Evolutionary conservation across 805 yeast species (phyloP).

Genomic region (Zygoascus tannicola): DNA sequence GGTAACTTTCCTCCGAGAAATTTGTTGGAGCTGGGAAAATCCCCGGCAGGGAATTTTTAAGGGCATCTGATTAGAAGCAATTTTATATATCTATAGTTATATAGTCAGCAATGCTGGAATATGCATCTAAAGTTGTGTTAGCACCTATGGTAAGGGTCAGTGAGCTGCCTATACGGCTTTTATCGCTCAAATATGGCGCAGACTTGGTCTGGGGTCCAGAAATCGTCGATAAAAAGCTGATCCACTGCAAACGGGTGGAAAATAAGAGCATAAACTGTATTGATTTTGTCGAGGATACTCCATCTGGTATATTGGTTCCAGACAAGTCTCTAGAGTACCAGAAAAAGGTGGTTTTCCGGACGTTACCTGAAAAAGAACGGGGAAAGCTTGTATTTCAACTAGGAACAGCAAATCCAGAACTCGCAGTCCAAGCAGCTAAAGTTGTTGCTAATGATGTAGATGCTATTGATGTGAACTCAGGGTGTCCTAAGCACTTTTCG

Average conservation of each 20-base stretch:
- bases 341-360: constrained; percentile 57
- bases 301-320: constrained; percentile 3
- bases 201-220: constrained; percentile 97
- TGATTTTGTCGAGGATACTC: constrained; percentile 22
- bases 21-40: too few species aligned
- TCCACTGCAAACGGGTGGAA: constrained; percentile 55
- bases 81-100: too few species aligned
- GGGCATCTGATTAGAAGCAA: too few species aligned
- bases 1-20: too few species aligned
- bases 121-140: constrained; percentile 67
- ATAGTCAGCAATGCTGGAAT: constrained; percentile 65
- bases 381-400: constrained; percentile 74
- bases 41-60: too few species aligned
- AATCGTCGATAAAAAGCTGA: constrained; percentile 74
- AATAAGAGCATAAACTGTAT: constrained; percentile 36
- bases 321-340: constrained; percentile 27
- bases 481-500: constrained; percentile 95
- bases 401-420: constrained; percentile 74
- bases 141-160: constrained; percentile 95
- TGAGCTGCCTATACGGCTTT: constrained; percentile 79
- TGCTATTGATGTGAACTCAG: constrained; percentile 90
- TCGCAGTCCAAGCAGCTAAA: constrained; percentile 83
- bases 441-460: constrained; percentile 77
- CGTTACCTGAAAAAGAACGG: constrained; percentile 53
- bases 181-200: constrained; percentile 78